Percentiles rank a stretch among this genome's conserved stretches.
phyloP scores from a whole-genome alignment of 345 rosid genomes.

The Eucalyptus lansdowneana region DNA sequence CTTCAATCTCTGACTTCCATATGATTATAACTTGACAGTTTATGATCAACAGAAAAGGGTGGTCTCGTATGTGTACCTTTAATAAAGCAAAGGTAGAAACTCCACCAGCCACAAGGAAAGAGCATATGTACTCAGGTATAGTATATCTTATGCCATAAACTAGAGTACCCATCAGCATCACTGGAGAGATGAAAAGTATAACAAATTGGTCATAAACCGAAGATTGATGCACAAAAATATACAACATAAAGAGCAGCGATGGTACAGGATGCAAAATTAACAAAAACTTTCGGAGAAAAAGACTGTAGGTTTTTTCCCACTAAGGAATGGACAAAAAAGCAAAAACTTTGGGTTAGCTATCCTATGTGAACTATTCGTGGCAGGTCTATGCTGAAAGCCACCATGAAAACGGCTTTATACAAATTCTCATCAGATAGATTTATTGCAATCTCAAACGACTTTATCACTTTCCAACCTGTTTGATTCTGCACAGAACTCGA shows the following conservation, averaged over 20 bases:
- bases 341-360: neutral
- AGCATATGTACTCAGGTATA: slow-evolving; percentile 65
- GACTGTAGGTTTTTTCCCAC: neutral
- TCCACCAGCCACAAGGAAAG: slow-evolving; percentile 91
- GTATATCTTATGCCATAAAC: slow-evolving; percentile 86
- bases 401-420: neutral
- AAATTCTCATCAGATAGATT: neutral
- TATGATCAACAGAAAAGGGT: neutral
- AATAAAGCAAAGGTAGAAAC: slow-evolving; percentile 76
- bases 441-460: neutral
- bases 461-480: neutral
- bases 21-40: neutral
- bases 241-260: neutral
- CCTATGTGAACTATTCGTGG: neutral
- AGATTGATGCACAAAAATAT: neutral
- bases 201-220: neutral
- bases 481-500: neutral
- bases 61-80: slow-evolving; percentile 32
- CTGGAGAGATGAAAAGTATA: slow-evolving; percentile 24
- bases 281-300: neutral
- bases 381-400: neutral
- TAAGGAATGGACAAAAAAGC: neutral
- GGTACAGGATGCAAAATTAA: neutral
- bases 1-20: neutral
- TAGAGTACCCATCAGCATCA: slow-evolving; percentile 87